Conservation (phyloP, 2,329 filamentous ascomycete species). For the Aspergillus fumigatus region DNA sequence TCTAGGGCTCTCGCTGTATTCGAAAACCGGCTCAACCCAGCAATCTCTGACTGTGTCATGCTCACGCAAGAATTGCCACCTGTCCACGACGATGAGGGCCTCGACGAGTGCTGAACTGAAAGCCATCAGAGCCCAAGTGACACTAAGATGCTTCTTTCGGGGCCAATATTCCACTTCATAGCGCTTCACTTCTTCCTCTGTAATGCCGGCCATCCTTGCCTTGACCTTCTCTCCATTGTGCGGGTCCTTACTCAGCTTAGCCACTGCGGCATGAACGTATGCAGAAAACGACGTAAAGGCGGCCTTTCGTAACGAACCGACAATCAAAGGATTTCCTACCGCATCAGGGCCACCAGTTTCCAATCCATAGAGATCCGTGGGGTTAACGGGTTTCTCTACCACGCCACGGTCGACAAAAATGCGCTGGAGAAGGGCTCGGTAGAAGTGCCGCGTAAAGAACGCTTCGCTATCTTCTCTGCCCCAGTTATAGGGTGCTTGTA, state of each 20-base stretch:
- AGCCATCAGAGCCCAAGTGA: conserved; percentile 93
- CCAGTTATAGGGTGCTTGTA: conserved; percentile 94
- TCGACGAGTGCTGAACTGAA: conserved; percentile 88
- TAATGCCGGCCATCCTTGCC: conserved; percentile 63
- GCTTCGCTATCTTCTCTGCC: conserved; percentile 70
- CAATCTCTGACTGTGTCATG: conserved; percentile 67
- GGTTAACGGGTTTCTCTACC: conserved; percentile 53
- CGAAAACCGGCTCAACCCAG: conserved; percentile 94
- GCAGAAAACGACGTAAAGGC: conserved; percentile 70
- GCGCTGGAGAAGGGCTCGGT: conserved; percentile 80
- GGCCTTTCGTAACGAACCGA: conserved; percentile 76
- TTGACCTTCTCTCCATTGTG: conserved; percentile 58
- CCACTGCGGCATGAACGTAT: conserved; percentile 76
- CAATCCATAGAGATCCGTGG: conserved; percentile 25
- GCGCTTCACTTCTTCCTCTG: conserved; percentile 66
- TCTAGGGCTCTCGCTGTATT: conserved; percentile 77
- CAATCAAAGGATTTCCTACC: conserved; percentile 71
- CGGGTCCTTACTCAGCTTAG: conserved; percentile 64
- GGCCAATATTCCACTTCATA: conserved; percentile 65
- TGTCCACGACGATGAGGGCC: conserved; percentile 82
- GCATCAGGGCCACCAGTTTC: conserved; percentile 20
- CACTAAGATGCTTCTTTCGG: conserved; percentile 73
- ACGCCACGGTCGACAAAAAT: conserved; percentile 86
- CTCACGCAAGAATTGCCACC: conserved; percentile 82
- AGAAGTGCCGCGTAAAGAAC: conserved; percentile 94